A percentile compares a stretch with the other conserved stretches of the same genome.
phyloP scores from a whole-genome alignment of 495 filamentous ascomycete species.

The Podospora pseudopauciseta region DNA sequence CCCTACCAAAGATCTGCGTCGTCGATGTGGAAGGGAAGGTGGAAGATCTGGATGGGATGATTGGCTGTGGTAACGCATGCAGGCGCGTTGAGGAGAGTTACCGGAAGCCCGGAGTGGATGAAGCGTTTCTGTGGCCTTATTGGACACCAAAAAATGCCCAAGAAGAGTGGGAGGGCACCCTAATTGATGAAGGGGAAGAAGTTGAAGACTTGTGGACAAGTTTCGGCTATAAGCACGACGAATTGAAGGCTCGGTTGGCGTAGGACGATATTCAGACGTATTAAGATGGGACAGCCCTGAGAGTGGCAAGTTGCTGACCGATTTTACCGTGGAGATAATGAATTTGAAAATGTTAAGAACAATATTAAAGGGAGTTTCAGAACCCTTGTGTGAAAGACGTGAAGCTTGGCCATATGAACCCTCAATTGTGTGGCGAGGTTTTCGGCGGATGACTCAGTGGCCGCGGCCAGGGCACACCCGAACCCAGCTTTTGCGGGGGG shows the following conservation, averaged over 20 bases:
- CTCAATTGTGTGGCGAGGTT: neutral
- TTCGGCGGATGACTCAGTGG: neutral
- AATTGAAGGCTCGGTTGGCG: neutral
- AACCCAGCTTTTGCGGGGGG: no score
- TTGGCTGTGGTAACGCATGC: no score
- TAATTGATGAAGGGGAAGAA: neutral
- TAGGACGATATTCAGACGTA: neutral
- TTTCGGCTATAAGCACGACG: neutral
- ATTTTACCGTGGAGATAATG: no score
- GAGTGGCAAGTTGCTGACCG: no score
- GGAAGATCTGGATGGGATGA: neutral
- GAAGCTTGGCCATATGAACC: no score
- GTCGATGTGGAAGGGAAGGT: neutral
- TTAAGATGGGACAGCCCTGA: neutral
- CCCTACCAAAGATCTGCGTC: neutral
- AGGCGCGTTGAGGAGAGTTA: neutral
- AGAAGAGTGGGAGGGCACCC: neutral
- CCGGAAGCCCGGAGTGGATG: neutral
- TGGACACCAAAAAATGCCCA: neutral
- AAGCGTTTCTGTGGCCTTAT: neutral
- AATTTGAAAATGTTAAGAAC: no score
- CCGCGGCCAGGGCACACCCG: no score
- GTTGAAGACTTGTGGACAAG: neutral
- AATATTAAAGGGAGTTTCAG: no score
- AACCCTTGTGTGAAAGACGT: no score